These are phyloP conservation scores for Daldinia eschscholtzii DNA, from an alignment of 2,329 filamentous ascomycete species.

Conservation along the genomic window DNA sequence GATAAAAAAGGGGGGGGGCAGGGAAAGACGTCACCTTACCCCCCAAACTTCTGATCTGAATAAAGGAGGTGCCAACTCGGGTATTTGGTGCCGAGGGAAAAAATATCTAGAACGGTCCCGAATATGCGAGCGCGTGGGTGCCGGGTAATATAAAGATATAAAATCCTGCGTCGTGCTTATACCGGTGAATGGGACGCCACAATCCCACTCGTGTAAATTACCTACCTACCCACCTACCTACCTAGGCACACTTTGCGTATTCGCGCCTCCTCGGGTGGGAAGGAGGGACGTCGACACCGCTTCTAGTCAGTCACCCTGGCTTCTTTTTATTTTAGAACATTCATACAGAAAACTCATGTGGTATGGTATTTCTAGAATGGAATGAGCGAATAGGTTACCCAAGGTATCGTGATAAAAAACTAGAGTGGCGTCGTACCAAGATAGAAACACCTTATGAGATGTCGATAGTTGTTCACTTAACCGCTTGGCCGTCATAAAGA, in stretches of 20 bases:
- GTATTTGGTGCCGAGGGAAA: background rate
- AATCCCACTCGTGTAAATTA: background rate
- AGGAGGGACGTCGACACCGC: background rate
- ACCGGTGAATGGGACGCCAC: background rate
- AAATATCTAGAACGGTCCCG: background rate
- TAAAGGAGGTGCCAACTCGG: constrained; percentile 4
- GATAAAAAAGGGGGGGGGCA: background rate
- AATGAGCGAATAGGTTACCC: background rate
- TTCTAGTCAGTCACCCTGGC: background rate
- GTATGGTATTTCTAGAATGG: background rate
- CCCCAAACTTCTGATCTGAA: background rate
- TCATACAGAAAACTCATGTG: too few species aligned
- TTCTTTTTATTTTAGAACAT: too few species aligned
- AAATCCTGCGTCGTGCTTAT: background rate
- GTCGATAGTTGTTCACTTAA: too few species aligned
- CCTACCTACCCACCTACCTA: background rate
- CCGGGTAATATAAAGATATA: constrained; percentile 2
- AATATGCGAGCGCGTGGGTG: background rate
- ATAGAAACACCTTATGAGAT: too few species aligned
- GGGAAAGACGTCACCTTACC: constrained; percentile 7
- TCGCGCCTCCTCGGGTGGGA: background rate
- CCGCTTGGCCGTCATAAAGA: too few species aligned
- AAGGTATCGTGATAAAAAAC: background rate
- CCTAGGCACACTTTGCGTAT: too few species aligned
- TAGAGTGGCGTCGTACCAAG: too few species aligned